Conservation (phyloP, 108 stramenopile species). For the Fragilariopsis cylindrus region DNA sequence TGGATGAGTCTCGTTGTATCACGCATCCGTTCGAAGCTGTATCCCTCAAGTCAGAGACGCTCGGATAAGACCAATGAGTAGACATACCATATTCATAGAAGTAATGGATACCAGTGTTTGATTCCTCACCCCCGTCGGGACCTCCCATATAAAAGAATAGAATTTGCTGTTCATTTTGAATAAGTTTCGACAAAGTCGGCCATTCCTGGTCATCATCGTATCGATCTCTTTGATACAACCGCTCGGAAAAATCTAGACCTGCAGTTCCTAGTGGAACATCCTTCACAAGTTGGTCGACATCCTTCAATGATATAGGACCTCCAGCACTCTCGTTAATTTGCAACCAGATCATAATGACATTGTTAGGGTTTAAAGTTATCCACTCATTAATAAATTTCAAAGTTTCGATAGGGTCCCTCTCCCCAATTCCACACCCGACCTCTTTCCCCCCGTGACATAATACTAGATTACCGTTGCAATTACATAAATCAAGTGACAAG, state of each 20-base stretch:
- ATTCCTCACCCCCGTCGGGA: constrained; percentile 32
- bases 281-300: constrained; percentile 23
- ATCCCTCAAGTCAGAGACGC: constrained; percentile 41
- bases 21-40: constrained; percentile 41
- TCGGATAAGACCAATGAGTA: constrained; percentile 48
- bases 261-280: constrained; percentile 6
- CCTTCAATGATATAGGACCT: constrained; percentile 16
- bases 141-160: constrained; percentile 63
- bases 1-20: constrained; percentile 44
- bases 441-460: constrained; percentile 48
- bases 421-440: constrained; percentile 51
- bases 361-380: constrained; percentile 47
- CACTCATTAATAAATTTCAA: constrained; percentile 50
- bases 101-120: constrained; percentile 49
- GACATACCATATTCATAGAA: constrained; percentile 51
- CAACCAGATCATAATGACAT: constrained; percentile 56
- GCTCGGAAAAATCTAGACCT: constrained; percentile 2
- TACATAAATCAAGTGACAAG: constrained; percentile 58
- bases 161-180: constrained; percentile 50
- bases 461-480: constrained; percentile 49
- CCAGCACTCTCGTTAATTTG: constrained; percentile 50
- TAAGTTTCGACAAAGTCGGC: constrained; percentile 61
- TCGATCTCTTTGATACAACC: constrained; percentile 20
- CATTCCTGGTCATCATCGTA: constrained; percentile 33
- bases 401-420: constrained; percentile 45